phyloP scores from a whole-genome alignment of 306 rosid genomes.

The Ceratonia siliqua region DNA sequence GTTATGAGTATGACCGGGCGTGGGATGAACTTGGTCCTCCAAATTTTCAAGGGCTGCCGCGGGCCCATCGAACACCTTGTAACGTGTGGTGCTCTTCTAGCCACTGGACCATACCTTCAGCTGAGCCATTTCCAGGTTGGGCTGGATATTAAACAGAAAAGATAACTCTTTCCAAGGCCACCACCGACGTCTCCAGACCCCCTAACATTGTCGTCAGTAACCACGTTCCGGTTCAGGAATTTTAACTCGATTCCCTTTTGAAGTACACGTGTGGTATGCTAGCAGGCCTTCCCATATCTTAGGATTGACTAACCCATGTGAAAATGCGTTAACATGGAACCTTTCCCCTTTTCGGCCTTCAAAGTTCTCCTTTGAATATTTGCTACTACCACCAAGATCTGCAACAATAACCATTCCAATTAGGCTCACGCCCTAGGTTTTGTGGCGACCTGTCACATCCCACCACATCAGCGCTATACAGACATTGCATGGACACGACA shows the following conservation, averaged over 20 bases:
- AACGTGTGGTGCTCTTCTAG: background rate
- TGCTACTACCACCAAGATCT: no score
- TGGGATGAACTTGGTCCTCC: background rate
- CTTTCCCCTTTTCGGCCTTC: background rate
- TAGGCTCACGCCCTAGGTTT: background rate
- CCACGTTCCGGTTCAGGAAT: no score
- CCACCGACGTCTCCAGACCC: no score
- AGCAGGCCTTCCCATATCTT: background rate
- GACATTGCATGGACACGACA: no score
- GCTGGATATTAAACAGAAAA: background rate
- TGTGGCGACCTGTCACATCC: background rate
- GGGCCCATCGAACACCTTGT: background rate
- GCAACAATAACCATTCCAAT: background rate
- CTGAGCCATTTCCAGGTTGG: background rate
- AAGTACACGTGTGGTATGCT: no score
- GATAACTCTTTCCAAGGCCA: no score
- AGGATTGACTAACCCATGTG: background rate
- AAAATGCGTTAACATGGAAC: background rate
- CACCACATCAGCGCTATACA: no score
- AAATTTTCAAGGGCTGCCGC: background rate
- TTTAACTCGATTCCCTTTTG: no score
- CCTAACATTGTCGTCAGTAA: no score
- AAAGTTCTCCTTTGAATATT: no score
- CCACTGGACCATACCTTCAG: background rate
- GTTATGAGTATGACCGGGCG: background rate